Percentiles rank a stretch among this genome's conserved stretches.
phyloP scores from a whole-genome alignment of 1,284 basidiomycete genomes.

The Grifola frondosa region DNA sequence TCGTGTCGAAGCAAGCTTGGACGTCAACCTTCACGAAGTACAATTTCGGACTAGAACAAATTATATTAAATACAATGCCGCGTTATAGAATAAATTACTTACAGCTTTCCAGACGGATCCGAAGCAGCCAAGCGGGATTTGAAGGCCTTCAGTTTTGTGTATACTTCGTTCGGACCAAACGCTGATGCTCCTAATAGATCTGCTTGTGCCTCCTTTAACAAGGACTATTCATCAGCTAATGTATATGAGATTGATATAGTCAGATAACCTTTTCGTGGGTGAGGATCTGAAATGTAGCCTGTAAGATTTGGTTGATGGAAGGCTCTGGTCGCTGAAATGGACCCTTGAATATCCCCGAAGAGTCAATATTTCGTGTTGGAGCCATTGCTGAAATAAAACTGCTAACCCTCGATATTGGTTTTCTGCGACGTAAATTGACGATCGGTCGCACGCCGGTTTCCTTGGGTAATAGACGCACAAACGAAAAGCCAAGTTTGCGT shows the following conservation, averaged over 20 bases:
- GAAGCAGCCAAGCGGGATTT: constrained; percentile 53
- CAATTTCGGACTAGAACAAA: constrained; percentile 65
- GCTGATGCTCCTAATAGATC: constrained; percentile 76
- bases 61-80: not conserved
- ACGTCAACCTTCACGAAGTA: constrained; percentile 98
- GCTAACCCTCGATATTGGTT: not conserved
- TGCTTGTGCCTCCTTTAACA: constrained; percentile 58
- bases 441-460: constrained; percentile 94
- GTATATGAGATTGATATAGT: not conserved
- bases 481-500: constrained; percentile 78
- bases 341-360: constrained; percentile 1
- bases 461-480: constrained; percentile 90
- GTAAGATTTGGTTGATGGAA: constrained; percentile 87
- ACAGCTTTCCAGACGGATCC: constrained; percentile 49
- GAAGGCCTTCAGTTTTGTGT: constrained; percentile 69
- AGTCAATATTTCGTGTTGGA: too few species aligned
- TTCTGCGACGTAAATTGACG: constrained; percentile 75
- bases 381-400: not conserved
- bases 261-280: constrained; percentile 90
- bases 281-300: constrained; percentile 81
- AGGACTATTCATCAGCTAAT: constrained; percentile 1
- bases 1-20: constrained; percentile 94
- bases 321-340: constrained; percentile 27
- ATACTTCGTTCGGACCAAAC: constrained; percentile 83
- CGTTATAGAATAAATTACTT: constrained; percentile 24